Base-by-base conservation (phyloP, 768 basidiomycete genomes). In the Cubamyces lactineus region DNA sequence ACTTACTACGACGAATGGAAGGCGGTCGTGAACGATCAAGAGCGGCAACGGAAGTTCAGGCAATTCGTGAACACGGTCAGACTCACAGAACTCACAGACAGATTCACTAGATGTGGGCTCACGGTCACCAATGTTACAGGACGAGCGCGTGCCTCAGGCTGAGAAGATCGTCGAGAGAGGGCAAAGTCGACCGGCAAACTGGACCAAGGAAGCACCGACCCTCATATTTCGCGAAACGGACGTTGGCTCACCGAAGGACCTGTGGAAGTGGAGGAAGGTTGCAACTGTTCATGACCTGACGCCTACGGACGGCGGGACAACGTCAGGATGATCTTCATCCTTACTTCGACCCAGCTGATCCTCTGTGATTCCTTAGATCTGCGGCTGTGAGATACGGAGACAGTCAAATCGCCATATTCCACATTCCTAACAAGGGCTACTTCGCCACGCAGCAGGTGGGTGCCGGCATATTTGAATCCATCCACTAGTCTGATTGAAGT, bases 1-100 rank as follows among this genome's bases (percentile, higher is more conserved):
- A 84, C 86, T 2, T 91, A 86, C 70, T 77, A 80, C 53, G 85
- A 86, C 69, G 89, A 91, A 72, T 91, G 90, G 89, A 82, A 80
- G 2, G 76, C 74, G 13, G 88, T 88, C 3, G 84, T 90, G 5
- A 64, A 75, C 24, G 82, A 85, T 61, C 83, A 82, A 8, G 72
- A 69, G 6, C 77, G 78, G 39, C 75, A 80, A 47, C 79, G 78
- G 54, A 76, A 79, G 62, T 86, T 87, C 74, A 77, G 80, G 54
- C 84, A 89, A 70, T 89, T 89, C 65, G 82, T 82, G 61, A 90
- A 91, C 71, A 86, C 86, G 1, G 79, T 80, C 9, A 34, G 34
- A 11, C 5, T 11, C 28, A 7, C 7, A 28, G 7, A 28, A 3
- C 28, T 28, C 3, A 3, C 4, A 3, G 28, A 28, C 3, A 28